Evolutionary conservation across 495 filamentous ascomycete genomes (phyloP).

Genomic region (Penicillium bialowiezense): DNA sequence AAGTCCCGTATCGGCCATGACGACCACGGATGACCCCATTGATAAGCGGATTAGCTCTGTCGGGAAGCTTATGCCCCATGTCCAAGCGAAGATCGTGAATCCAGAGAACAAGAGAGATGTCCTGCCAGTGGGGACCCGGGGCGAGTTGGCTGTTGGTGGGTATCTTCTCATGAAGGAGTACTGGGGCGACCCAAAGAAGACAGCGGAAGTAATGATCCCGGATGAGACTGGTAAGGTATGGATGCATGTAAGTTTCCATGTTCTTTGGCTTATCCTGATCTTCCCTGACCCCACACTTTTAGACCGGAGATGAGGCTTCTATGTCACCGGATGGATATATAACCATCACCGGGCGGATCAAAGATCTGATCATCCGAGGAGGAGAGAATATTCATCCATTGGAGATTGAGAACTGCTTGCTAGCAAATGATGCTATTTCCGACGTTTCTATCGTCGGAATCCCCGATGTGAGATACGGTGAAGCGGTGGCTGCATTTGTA

Average conservation of each 20-base stretch:
- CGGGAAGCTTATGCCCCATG: constrained; percentile 77
- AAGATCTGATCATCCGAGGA: constrained; percentile 90
- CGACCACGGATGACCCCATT: constrained; percentile 75
- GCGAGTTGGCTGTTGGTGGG: constrained; percentile 81
- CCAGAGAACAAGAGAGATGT: constrained; percentile 52
- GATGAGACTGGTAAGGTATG: constrained; percentile 61
- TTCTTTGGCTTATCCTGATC: not conserved
- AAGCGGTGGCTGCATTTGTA: constrained; percentile 82
- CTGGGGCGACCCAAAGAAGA: constrained; percentile 69
- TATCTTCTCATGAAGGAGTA: constrained; percentile 92
- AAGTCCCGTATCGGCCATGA: constrained; percentile 88
- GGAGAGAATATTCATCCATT: constrained; percentile 97
- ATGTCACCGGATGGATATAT: constrained; percentile 72
- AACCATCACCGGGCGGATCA: constrained; percentile 73
- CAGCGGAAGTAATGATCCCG: constrained; percentile 64
- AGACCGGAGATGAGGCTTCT: constrained; percentile 87
- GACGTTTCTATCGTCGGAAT: constrained; percentile 84
- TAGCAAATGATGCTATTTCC: constrained; percentile 61
- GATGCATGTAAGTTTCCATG: constrained; percentile 58
- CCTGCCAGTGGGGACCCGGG: constrained; percentile 62
- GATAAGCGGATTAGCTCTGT: constrained; percentile 76
- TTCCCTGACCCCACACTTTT: constrained; percentile 10
- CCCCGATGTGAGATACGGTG: constrained; percentile 80
- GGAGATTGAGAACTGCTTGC: constrained; percentile 89
- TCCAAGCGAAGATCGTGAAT: constrained; percentile 79